Evolutionary conservation across 768 basidiomycete genomes (phyloP).

Genomic region (Mrakia hoshinonis): DNA sequence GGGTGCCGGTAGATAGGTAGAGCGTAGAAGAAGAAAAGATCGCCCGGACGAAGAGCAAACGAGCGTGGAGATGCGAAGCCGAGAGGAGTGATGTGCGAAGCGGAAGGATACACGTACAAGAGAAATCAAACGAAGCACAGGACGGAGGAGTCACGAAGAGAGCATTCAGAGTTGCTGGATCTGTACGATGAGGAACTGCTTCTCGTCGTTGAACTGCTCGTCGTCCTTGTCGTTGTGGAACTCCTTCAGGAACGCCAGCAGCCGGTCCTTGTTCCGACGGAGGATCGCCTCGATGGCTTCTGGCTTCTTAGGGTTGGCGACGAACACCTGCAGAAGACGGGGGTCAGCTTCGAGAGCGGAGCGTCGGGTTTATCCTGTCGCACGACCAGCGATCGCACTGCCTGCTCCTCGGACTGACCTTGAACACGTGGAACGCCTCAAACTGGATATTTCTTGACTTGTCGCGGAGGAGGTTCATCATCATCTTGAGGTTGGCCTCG

Average conservation of each 20-base stretch:
- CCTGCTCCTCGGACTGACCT: conserved; percentile 52
- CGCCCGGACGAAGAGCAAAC: too few species aligned
- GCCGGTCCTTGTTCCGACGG: conserved; percentile 85
- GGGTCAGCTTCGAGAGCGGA: background rate
- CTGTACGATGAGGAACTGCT: conserved; percentile 88
- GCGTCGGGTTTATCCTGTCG: background rate
- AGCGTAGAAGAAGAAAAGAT: too few species aligned
- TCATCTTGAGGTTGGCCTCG: conserved; percentile 96
- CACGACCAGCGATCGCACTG: background rate
- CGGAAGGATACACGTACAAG: too few species aligned
- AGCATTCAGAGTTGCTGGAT: conserved; percentile 36
- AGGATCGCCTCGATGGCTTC: conserved; percentile 86
- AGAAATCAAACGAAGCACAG: too few species aligned
- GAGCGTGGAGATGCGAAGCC: too few species aligned
- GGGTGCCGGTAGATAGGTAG: too few species aligned
- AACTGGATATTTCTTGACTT: conserved; percentile 99
- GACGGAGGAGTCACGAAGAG: too few species aligned
- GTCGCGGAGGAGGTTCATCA: conserved; percentile 97
- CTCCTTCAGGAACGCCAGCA: conserved; percentile 74
- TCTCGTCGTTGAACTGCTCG: conserved; percentile 96
- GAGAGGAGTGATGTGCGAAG: too few species aligned
- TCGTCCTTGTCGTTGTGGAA: conserved; percentile 99
- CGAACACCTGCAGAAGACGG: conserved; percentile 62
- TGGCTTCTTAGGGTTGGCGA: conserved; percentile 98
- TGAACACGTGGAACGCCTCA: conserved; percentile 99